Base-by-base conservation (phyloP, 768 basidiomycete species). In the Rhizopogon vulgaris region DNA sequence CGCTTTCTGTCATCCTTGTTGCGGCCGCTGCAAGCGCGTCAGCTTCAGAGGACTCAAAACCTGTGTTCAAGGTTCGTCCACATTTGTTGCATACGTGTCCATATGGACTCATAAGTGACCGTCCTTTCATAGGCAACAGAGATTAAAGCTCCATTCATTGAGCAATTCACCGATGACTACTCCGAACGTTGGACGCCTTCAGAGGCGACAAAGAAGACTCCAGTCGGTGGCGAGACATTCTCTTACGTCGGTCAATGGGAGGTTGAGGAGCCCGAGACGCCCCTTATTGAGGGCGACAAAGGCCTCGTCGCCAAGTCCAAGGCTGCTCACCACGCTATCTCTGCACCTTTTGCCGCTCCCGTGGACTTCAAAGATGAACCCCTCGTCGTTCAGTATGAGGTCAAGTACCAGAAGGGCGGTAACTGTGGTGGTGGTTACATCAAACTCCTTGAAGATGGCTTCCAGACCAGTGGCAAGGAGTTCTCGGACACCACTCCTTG, bases 381-480 rank as follows among this genome's bases (percentile, higher is more conserved):
- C 40, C 77, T 98, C 41, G 94, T 98, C 58, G 87, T 98, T 17
- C 94, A 96, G 67, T 99, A 99, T 63, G 96, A 99, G 69, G 96
- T 96, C 75, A 95, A 98, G 74, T 94, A 96, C 70, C 94, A 99
- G 77, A 94, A 97, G 72, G 94, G 95, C 39, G 91, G 96, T 43
- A 96, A 96, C 73, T 98, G 96, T 63, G 96, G 96, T 70, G 96
- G 96, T 75, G 96, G 96, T 37, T 99, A 99, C 73, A 73, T 98
- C 75, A 99, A 98, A 73, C 84, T 98, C 52, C 82, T 99, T 40
- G 86, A 89, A 65, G 86, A 93, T 61, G 93, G 92, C 53, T 94
- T 94, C 83, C 91, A 94, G 74, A 87, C 87, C 54, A 87, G 84
- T 56, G 89, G 89, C 53, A 90, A 93, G 76, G 92, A 93, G 66